A percentile compares a stretch with the other conserved stretches of the same genome.
phyloP scores from a whole-genome alignment of 345 rosid genomes.

The Brassica incana region DNA sequence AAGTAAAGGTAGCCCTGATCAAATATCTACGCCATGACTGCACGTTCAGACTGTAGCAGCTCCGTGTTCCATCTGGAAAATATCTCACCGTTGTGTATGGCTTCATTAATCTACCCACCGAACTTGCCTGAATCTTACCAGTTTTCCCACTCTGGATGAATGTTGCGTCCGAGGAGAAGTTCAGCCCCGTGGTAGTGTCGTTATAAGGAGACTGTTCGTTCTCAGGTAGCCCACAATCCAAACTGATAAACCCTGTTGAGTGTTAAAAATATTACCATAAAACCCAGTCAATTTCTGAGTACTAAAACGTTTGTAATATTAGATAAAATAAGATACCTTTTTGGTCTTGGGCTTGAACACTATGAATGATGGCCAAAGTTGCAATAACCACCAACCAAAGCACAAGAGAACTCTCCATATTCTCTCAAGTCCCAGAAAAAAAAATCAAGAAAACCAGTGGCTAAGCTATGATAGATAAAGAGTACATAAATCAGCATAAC shows the following conservation, averaged over 20 bases:
- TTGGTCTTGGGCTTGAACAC: constrained; percentile 34
- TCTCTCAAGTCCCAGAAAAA: not conserved
- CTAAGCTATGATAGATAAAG: not conserved
- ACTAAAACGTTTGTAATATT: too few species aligned
- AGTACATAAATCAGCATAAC: not conserved
- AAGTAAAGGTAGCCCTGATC: constrained; percentile 30
- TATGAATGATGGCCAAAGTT: not conserved
- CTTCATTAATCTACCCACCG: not conserved
- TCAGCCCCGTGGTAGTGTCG: not conserved
- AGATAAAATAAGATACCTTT: constrained; percentile 16
- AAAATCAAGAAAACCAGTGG: not conserved
- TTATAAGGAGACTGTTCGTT: constrained; percentile 21
- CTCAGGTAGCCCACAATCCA: constrained; percentile 47
- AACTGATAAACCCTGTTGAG: constrained; percentile 46
- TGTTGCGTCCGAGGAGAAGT: constrained; percentile 31
- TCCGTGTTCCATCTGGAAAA: constrained; percentile 44
- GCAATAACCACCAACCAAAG: not conserved
- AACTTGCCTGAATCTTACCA: not conserved
- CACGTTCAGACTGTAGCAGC: constrained; percentile 43
- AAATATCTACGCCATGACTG: constrained; percentile 20
- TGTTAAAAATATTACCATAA: not conserved
- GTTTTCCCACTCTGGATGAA: constrained; percentile 36
- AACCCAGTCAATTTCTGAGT: not conserved
- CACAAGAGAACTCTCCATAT: constrained; percentile 13
- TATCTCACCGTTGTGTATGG: constrained; percentile 11